phyloP scores from a whole-genome alignment of 306 rosid species.

The Malus domestica region ASM211411v1 NC_041795.1:3093501-3094000 shows the following conservation, averaged over 20 bases:
- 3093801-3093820: constrained; percentile 35
- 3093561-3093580: background rate
- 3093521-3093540: background rate
- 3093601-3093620: background rate
- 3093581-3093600: background rate
- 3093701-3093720: background rate
- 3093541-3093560: background rate
- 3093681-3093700: background rate
- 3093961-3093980: no score
- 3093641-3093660: background rate
- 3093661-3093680: background rate
- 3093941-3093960: no score
- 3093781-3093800: background rate
- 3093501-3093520: background rate
- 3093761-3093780: background rate
- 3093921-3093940: no score
- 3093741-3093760: background rate
- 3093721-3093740: background rate
- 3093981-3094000: no score
- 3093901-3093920: no score
- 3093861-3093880: no score
- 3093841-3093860: no score
- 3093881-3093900: no score
- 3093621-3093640: background rate
- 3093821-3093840: no score